phyloP scores from a whole-genome alignment of 495 filamentous ascomycete genomes.

The Penicillium malachiteum region DNA sequence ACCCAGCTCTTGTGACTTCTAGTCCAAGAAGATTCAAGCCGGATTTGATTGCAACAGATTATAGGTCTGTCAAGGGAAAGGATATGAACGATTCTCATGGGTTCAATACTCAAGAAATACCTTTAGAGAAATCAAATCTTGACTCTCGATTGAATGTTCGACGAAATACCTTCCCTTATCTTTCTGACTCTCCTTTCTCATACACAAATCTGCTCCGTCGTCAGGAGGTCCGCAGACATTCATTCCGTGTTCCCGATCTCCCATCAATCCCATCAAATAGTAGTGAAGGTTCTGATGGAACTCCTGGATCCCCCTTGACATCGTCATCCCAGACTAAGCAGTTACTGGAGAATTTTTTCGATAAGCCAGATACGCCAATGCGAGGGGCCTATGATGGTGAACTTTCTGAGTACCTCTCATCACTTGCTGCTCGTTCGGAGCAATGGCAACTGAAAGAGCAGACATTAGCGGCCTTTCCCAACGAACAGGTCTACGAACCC shows the following conservation, averaged over 20 bases:
- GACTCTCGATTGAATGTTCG: not conserved
- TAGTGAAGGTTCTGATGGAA: constrained; percentile 46
- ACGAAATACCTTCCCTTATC: not conserved
- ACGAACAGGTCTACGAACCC: constrained; percentile 60
- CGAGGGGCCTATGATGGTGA: constrained; percentile 65
- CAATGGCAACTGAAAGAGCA: constrained; percentile 71
- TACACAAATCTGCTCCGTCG: constrained; percentile 43
- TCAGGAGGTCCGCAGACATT: constrained; percentile 46
- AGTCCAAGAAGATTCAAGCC: constrained; percentile 52
- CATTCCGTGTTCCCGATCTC: constrained; percentile 54
- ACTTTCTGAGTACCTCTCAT: constrained; percentile 71
- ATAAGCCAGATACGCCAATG: not conserved
- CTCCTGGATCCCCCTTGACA: constrained; percentile 45
- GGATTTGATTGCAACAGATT: constrained; percentile 57
- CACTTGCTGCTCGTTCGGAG: constrained; percentile 71
- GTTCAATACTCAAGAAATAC: constrained; percentile 17
- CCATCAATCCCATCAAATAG: constrained; percentile 55
- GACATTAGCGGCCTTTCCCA: constrained; percentile 68
- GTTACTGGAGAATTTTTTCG: not conserved
- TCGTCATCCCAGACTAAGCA: constrained; percentile 27
- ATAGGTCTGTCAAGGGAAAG: constrained; percentile 41
- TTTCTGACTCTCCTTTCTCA: constrained; percentile 47
- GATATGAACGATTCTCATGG: constrained; percentile 16
- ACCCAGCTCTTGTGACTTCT: constrained; percentile 9
- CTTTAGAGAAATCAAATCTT: not conserved